phyloP scores from a whole-genome alignment of 2,329 filamentous ascomycete genomes.

The Exophiala dermatitidis region DNA sequence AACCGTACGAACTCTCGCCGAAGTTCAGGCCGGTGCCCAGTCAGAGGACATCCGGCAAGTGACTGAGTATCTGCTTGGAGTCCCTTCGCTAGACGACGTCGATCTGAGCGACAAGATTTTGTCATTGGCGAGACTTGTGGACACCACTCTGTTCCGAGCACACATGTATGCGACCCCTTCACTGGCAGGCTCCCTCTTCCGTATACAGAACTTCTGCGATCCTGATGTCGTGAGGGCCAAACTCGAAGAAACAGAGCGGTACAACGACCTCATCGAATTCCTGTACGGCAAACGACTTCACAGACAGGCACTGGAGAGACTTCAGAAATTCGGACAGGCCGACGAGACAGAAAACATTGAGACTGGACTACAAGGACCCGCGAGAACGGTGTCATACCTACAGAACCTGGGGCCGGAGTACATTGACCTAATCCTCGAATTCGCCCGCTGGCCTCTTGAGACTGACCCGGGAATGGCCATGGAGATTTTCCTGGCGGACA shows the following conservation, averaged over 20 bases:
- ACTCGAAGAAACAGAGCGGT: slow-evolving; percentile 77
- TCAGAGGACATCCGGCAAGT: slow-evolving; percentile 38
- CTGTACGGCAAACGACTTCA: slow-evolving; percentile 93
- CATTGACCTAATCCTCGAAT: slow-evolving; percentile 86
- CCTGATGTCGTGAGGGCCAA: slow-evolving; percentile 92
- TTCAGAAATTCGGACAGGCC: slow-evolving; percentile 69
- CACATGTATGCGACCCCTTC: slow-evolving; percentile 90
- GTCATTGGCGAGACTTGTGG: slow-evolving; percentile 73
- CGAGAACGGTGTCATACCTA: slow-evolving; percentile 80
- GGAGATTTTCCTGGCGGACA: slow-evolving; percentile 89
- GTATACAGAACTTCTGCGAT: slow-evolving; percentile 94
- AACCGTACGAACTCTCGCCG: slow-evolving; percentile 34
- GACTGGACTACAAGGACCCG: slow-evolving; percentile 65
- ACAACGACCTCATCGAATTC: slow-evolving; percentile 94
- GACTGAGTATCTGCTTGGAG: slow-evolving; percentile 41
- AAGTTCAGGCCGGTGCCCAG: slow-evolving; percentile 29
- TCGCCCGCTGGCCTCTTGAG: slow-evolving; percentile 78
- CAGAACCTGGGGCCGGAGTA: slow-evolving; percentile 79
- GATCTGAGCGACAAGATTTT: slow-evolving; percentile 66
- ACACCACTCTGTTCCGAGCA: slow-evolving; percentile 87
- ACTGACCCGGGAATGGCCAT: slow-evolving; percentile 69
- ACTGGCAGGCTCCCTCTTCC: slow-evolving; percentile 81
- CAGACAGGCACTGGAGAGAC: slow-evolving; percentile 71
- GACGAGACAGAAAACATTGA: slow-evolving; percentile 34
- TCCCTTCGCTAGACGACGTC: slow-evolving; percentile 45